Percentiles rank a stretch among this genome's conserved stretches.
These are phyloP conservation scores for Cutaneotrichosporon sp. DNA, from an alignment of 1,284 basidiomycete species.

Conservation along the genomic window DNA sequence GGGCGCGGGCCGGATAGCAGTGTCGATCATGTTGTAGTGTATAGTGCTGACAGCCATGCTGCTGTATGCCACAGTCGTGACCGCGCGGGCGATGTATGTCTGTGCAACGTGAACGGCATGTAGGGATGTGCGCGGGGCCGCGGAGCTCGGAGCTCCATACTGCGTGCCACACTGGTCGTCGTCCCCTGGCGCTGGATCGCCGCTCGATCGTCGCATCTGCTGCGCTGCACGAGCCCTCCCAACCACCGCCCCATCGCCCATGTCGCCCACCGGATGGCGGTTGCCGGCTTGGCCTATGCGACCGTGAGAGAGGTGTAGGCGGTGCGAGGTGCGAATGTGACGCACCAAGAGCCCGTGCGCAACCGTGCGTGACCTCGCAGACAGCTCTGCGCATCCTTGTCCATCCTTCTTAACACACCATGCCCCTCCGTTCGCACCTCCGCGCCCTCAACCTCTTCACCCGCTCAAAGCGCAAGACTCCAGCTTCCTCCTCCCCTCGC, in stretches of 20 bases:
- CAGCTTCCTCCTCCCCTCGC: neutral
- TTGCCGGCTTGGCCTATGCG: too few species aligned
- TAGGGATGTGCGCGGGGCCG: neutral
- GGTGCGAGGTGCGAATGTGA: neutral
- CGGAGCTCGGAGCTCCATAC: neutral
- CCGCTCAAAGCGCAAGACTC: neutral
- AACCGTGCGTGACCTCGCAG: neutral
- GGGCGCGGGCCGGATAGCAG: too few species aligned
- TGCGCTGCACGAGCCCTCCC: too few species aligned
- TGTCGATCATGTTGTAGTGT: too few species aligned
- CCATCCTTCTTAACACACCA: neutral
- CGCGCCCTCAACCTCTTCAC: neutral
- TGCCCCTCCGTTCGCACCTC: constrained; percentile 1
- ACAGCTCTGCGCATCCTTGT: neutral
- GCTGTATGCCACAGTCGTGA: too few species aligned
- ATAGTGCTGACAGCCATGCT: too few species aligned
- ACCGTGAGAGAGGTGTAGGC: neutral
- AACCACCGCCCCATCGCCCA: too few species aligned
- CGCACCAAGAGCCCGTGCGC: neutral
- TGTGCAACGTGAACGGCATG: neutral
- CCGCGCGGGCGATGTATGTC: too few species aligned
- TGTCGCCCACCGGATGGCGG: too few species aligned
- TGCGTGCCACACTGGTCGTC: neutral
- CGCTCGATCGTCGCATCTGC: too few species aligned
- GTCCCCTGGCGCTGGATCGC: neutral